phyloP scores from a whole-genome alignment of 1,284 basidiomycete genomes.

The Apiotrichum sp. region DNA sequence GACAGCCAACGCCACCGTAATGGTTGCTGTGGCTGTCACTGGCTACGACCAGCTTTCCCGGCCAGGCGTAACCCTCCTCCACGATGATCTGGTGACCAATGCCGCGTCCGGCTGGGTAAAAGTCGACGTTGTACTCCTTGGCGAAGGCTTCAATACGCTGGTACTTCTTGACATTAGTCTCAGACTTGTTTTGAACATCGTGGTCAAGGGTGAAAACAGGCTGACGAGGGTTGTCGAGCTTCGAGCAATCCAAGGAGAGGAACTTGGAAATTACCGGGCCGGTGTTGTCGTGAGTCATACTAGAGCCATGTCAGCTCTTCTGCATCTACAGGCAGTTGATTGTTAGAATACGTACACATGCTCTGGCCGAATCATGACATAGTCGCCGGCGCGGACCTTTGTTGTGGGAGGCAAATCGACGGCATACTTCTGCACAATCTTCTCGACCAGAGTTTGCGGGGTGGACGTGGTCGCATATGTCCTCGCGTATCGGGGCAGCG shows the following conservation, averaged over 20 bases:
- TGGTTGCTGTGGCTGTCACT: conserved; percentile 93
- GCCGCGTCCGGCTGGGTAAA: conserved; percentile 96
- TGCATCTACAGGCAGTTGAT: not conserved
- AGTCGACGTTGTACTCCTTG: conserved; percentile 78
- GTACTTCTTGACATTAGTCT: conserved; percentile 93
- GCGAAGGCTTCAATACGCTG: conserved; percentile 88
- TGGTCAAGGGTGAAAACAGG: conserved; percentile 97
- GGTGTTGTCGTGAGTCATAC: conserved; percentile 95
- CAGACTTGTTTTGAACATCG: conserved; percentile 93
- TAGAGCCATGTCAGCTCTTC: conserved; percentile 8
- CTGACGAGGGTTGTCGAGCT: conserved; percentile 65
- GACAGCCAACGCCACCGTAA: conserved; percentile 96
- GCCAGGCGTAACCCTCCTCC: conserved; percentile 94
- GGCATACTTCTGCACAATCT: conserved; percentile 95
- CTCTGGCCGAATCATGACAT: conserved; percentile 96
- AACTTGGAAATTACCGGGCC: conserved; percentile 97
- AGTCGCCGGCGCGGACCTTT: conserved; percentile 87
- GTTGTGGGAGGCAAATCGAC: conserved; percentile 73
- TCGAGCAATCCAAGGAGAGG: conserved; percentile 86
- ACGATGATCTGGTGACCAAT: conserved; percentile 95
- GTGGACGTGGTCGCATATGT: conserved; percentile 36
- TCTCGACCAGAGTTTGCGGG: conserved; percentile 91
- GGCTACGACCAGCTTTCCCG: conserved; percentile 85
- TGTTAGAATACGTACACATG: conserved; percentile 58
- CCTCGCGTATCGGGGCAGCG: not conserved